Conservation (phyloP, 2,329 filamentous ascomycete species). For the Grosmannia penicillata region DNA sequence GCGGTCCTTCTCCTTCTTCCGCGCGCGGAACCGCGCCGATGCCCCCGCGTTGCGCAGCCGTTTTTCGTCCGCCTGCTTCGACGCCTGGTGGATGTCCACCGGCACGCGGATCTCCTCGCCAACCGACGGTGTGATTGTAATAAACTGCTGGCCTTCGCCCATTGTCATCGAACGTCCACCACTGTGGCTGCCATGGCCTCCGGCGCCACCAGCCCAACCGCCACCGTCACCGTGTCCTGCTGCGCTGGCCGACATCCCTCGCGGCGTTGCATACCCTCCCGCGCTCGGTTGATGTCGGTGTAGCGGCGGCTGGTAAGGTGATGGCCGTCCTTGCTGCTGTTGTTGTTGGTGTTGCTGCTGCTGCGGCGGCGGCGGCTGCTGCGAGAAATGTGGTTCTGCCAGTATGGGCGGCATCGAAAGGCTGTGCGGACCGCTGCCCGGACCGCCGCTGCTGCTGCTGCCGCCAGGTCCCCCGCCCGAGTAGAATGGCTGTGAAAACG, state of each 20-base stretch:
- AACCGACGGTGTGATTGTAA: conserved; percentile 20
- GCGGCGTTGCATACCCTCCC: neutral
- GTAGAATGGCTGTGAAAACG: conserved; percentile 10
- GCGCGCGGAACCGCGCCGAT: conserved; percentile 65
- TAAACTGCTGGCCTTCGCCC: conserved; percentile 15
- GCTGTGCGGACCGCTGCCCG: too few species aligned
- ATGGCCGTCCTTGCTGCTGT: neutral
- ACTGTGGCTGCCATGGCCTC: neutral
- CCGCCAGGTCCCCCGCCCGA: neutral
- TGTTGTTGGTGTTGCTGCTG: conserved; percentile 1
- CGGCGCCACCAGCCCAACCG: neutral
- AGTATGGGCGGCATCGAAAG: neutral
- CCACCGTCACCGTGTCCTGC: neutral
- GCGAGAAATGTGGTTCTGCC: neutral
- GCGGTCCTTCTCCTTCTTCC: conserved; percentile 70
- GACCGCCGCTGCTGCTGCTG: neutral
- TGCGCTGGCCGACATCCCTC: neutral
- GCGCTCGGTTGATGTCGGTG: neutral
- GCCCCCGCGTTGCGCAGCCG: conserved; percentile 73
- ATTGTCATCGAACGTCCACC: conserved; percentile 8
- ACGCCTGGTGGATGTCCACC: conserved; percentile 69
- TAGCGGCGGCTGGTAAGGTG: neutral
- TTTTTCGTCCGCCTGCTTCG: conserved; percentile 73
- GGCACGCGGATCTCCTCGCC: conserved; percentile 41
- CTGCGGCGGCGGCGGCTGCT: conserved; percentile 1